Evolutionary conservation across 2,329 filamentous ascomycete species (phyloP).

Genomic region (Claviceps arundinis): DNA sequence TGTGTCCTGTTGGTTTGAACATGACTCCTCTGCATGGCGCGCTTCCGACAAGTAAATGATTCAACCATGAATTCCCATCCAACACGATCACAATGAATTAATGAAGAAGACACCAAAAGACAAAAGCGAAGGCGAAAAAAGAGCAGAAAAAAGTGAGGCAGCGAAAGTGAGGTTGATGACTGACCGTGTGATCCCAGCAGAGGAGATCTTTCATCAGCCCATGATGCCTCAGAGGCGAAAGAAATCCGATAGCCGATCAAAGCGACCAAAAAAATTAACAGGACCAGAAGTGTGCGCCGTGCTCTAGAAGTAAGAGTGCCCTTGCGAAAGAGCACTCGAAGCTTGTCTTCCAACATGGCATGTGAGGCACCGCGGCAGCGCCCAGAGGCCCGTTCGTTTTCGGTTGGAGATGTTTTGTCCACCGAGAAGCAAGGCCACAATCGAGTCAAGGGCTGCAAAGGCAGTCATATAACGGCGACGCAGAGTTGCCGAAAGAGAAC

Average conservation of each 20-base stretch:
- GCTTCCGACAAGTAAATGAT: too few species aligned
- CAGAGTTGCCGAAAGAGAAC: too few species aligned
- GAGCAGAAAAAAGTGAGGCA: not conserved
- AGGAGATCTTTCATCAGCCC: not conserved
- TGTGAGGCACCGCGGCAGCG: not conserved
- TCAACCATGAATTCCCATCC: too few species aligned
- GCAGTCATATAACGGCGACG: too few species aligned
- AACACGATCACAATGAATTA: not conserved
- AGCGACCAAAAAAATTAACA: not conserved
- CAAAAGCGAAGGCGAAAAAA: not conserved
- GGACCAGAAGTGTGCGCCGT: not conserved
- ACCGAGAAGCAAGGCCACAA: too few species aligned
- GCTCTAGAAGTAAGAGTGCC: not conserved
- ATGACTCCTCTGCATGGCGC: not conserved
- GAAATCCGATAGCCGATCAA: not conserved
- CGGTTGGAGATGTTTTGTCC: too few species aligned
- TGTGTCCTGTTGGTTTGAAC: not conserved
- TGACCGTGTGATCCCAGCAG: slow-evolving; percentile 1
- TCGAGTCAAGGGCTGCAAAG: too few species aligned
- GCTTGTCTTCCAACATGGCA: slow-evolving; percentile 1
- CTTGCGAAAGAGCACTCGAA: not conserved
- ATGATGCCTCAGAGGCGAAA: not conserved
- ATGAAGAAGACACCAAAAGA: not conserved
- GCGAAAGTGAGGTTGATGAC: not conserved
- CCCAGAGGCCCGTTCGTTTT: not conserved